These are phyloP conservation scores for Pythium rishiriense DNA, from an alignment of 352 stramenopile species.

Conservation along the genomic window DNA sequence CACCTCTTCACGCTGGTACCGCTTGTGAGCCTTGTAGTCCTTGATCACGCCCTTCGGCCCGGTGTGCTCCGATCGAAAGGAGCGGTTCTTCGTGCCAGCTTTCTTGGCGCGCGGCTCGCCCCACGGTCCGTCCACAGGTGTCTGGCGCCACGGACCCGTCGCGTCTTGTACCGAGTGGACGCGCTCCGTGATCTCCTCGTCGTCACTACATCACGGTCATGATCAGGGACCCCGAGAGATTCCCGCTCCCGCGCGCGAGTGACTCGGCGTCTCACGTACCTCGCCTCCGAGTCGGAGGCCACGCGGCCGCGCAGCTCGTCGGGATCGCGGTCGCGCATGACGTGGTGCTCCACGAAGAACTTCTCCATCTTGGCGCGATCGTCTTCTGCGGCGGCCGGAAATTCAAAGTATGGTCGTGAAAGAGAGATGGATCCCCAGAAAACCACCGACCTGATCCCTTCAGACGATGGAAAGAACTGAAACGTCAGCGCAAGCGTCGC, in stretches of 20 bases:
- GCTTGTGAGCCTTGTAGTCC: slow-evolving; percentile 83
- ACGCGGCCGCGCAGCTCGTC: slow-evolving; percentile 55
- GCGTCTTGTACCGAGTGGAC: slow-evolving; percentile 71
- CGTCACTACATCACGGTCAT: slow-evolving; percentile 27
- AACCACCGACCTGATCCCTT: no score
- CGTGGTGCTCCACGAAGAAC: slow-evolving; percentile 80
- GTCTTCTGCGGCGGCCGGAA: no score
- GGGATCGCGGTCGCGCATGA: slow-evolving; percentile 68
- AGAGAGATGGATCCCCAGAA: no score
- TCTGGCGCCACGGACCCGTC: slow-evolving; percentile 69
- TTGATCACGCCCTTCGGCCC: slow-evolving; percentile 82
- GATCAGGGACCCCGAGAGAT: not conserved
- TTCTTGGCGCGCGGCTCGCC: slow-evolving; percentile 36
- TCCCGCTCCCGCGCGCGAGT: slow-evolving; percentile 14
- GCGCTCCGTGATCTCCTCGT: slow-evolving; percentile 53
- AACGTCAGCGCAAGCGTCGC: not conserved
- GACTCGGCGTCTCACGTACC: slow-evolving; percentile 27
- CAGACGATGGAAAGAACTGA: slow-evolving; percentile 19
- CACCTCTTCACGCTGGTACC: slow-evolving; percentile 56
- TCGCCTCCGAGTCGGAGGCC: slow-evolving; percentile 77
- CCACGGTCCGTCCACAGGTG: slow-evolving; percentile 45
- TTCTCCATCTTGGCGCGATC: slow-evolving; percentile 52
- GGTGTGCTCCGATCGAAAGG: slow-evolving; percentile 68
- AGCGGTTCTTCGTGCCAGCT: slow-evolving; percentile 33
- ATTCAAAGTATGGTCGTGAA: no score